Base-by-base conservation (phyloP, 805 yeast species). In the Metschnikowia henanensis region DNA sequence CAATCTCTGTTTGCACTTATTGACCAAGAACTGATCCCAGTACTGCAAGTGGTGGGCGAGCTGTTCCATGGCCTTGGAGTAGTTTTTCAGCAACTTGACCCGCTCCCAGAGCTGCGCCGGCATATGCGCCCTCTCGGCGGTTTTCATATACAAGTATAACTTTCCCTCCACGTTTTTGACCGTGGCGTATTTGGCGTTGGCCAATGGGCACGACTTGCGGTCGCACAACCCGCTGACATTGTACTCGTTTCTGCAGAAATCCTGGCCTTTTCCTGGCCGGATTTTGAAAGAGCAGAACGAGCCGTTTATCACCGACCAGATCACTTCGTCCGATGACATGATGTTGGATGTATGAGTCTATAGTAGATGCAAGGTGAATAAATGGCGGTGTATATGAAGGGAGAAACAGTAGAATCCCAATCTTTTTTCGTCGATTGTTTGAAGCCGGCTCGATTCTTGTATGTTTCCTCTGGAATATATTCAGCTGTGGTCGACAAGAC, bases 71-170 rank as follows among this genome's bases (percentile, higher is more conserved):
- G 98, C 98, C 62, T 80, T 86, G 41, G 84, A 77, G 64, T 90
- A 94, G 65, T 94, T 91, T 66, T 88, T 90, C 36, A 94, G 86
- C 48, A 94, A 75, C 65, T 84, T 86, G 60, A 94, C 85, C 58
- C 97, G 79, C 68, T 94, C 97, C 99, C 99, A 94, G 63, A 88
- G 72, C 57, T 86, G 85, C 34, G 87, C 81, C 12, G 99, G 99
- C 51, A 90, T 87, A 62, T 94, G 98, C 17, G 96, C 95, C 69
- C 99, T 82, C 71, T 94, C 99, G 1, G 95, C 96, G 1, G 98
- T 94, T 65, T 94, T 94, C 89, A 94, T 94, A 68, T 94, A 94
- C 28, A 88, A 69, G 58, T 87, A 88, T 37, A 89, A 68, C 61
- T 79, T 79, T 6, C 96, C 96, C 52, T 85, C 88, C 22, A 85